Evolutionary conservation across 2,329 filamentous ascomycete genomes (phyloP), one percentile per base, ranked within the genome.

Genomic region (Botrytis fabae): DNA sequence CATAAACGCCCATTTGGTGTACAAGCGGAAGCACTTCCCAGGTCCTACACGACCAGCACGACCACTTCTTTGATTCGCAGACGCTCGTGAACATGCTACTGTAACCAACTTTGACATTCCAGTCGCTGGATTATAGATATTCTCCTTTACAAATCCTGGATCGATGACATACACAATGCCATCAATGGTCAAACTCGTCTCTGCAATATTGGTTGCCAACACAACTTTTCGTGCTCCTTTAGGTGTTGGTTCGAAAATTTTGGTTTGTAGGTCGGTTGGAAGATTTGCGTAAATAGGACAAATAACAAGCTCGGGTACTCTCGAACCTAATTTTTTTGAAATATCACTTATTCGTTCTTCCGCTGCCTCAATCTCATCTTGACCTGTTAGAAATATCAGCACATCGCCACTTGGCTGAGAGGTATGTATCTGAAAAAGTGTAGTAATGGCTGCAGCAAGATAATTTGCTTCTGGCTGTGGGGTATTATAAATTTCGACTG

Each of bases 141-240:
- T 97, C 80, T 98, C 94, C 82, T 99, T 99, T 75, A 96, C 94
- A 76, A 97, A 97, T 0, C 96, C 96, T 0, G 93, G 93, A 78
- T 99, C 96, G 74, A 98, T 97, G 51, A 98, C 96, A 81, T 97
- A 98, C 14, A 95, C 92, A 74, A 98, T 97, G 25, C 95, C 95
- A 80, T 98, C 95, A 73, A 99, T 97, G 0, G 96, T 99, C 79
- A 99, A 84, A 85, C 91, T 94, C 0, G 96, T 99, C 82, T 99
- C 96, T 3, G 96, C 96, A 81, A 99, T 98, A 80, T 99, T 99
- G 3, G 96, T 98, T 0, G 95, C 94, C 54, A 98, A 84, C 0
- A 99, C 94, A 0, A 98, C 94, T 81, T 98, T 99, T 42, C 96
- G 89, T 0, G 93, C 91, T 28, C 91, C 91, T 0, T 92, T 89